phyloP scores from a whole-genome alignment of 106 monocot genomes.

The Phalaenopsis equestris region DNA sequence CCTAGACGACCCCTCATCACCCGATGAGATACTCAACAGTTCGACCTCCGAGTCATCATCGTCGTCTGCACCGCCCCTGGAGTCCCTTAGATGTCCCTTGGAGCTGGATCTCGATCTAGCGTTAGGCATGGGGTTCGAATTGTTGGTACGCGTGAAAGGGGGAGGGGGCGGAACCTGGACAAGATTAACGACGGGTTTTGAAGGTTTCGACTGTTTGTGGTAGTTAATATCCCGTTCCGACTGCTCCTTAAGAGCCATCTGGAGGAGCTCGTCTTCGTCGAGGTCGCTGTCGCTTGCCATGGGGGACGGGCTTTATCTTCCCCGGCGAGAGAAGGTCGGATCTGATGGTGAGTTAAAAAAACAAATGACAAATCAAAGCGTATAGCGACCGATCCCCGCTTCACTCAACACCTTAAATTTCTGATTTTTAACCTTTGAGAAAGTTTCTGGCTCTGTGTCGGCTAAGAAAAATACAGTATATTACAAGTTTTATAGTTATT shows the following conservation, averaged over 20 bases:
- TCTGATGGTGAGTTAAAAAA: background rate
- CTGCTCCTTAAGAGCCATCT: slow-evolving; percentile 92
- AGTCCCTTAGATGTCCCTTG: slow-evolving; percentile 9
- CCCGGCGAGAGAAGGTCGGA: background rate
- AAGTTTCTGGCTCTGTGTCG: too few species aligned
- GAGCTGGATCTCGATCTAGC: slow-evolving; percentile 3
- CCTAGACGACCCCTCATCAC: slow-evolving; percentile 72
- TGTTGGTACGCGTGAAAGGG: slow-evolving; percentile 14
- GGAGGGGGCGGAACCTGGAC: slow-evolving; percentile 64
- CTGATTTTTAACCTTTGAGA: too few species aligned
- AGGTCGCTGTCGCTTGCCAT: slow-evolving; percentile 77
- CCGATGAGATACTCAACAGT: slow-evolving; percentile 90
- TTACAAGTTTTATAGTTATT: too few species aligned
- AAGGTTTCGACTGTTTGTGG: slow-evolving; percentile 36
- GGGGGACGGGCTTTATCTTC: background rate
- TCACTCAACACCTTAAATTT: too few species aligned
- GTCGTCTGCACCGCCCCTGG: slow-evolving; percentile 40
- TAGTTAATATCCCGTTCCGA: slow-evolving; percentile 69
- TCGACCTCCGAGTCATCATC: slow-evolving; percentile 98
- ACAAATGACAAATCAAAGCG: too few species aligned
- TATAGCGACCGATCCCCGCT: too few species aligned
- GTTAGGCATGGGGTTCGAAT: slow-evolving; percentile 24
- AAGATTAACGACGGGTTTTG: slow-evolving; percentile 90
- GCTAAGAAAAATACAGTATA: too few species aligned
- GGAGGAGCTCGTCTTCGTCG: slow-evolving; percentile 96